phyloP scores from a whole-genome alignment of 2,329 filamentous ascomycete species.

The Colletotrichum sansevieriae region DNA sequence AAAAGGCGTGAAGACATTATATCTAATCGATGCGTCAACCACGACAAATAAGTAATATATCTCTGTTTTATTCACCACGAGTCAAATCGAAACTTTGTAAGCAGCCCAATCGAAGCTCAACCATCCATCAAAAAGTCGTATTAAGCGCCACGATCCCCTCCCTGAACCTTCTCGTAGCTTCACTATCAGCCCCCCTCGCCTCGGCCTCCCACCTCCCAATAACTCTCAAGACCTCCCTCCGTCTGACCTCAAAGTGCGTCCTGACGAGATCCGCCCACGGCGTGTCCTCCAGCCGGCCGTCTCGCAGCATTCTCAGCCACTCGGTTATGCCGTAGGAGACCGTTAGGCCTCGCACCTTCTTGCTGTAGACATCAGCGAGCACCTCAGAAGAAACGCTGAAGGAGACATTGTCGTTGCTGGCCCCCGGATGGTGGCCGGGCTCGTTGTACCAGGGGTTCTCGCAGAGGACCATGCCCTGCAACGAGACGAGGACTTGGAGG shows the following conservation, averaged over 20 bases:
- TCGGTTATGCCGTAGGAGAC: slow-evolving; percentile 48
- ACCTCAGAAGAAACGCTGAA: too few species aligned
- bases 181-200: not conserved
- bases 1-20: too few species aligned
- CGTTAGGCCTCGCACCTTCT: slow-evolving; percentile 45
- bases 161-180: not conserved
- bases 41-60: too few species aligned
- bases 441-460: slow-evolving; percentile 68
- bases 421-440: slow-evolving; percentile 53
- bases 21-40: too few species aligned
- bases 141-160: not conserved
- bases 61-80: too few species aligned
- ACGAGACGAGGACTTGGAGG: slow-evolving; percentile 66
- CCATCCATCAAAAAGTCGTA: too few species aligned
- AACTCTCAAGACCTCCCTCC: not conserved
- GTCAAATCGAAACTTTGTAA: too few species aligned
- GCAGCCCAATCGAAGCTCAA: too few species aligned
- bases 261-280: slow-evolving; percentile 22
- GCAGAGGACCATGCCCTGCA: slow-evolving; percentile 70
- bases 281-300: not conserved
- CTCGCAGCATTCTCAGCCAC: slow-evolving; percentile 45
- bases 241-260: slow-evolving; percentile 13
- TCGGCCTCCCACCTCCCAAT: not conserved
- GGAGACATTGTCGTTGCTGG: too few species aligned
- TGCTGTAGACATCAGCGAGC: slow-evolving; percentile 47